Evolutionary conservation across 768 basidiomycete genomes (phyloP).

Genomic region (Rhizopogon vesiculosus): DNA sequence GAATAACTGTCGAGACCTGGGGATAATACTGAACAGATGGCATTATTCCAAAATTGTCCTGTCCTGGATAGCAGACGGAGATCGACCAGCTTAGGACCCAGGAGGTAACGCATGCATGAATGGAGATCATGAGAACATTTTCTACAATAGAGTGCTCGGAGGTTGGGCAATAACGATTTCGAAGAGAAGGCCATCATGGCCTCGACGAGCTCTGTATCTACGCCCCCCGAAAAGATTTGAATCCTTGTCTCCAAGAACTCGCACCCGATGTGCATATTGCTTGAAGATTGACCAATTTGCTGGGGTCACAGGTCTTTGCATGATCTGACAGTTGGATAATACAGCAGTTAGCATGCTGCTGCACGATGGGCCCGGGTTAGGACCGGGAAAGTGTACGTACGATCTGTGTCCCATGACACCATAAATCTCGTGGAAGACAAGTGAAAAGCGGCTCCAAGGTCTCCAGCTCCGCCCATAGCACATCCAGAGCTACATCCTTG

Average conservation of each 20-base stretch:
- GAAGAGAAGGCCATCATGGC: not conserved
- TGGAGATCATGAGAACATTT: not conserved
- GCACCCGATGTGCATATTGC: not conserved
- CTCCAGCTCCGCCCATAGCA: constrained; percentile 9
- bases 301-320: not conserved
- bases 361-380: too few relatives aligned
- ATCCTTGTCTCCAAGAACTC: not conserved
- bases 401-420: not conserved
- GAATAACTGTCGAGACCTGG: not conserved
- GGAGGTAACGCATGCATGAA: not conserved
- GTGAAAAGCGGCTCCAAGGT: constrained; percentile 8
- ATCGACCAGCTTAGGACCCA: not conserved
- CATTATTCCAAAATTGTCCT: not conserved
- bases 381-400: not conserved
- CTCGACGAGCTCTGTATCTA: not conserved
- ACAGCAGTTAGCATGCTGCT: not conserved
- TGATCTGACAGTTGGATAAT: not conserved
- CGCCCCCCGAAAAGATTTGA: not conserved
- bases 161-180: not conserved
- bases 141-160: not conserved
- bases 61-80: not conserved
- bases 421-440: constrained; percentile 3
- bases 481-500: constrained; percentile 8
- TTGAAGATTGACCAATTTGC: not conserved
- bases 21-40: not conserved